Conservation (phyloP, 306 rosid genomes). For the Quercus engelmannii region DNA sequence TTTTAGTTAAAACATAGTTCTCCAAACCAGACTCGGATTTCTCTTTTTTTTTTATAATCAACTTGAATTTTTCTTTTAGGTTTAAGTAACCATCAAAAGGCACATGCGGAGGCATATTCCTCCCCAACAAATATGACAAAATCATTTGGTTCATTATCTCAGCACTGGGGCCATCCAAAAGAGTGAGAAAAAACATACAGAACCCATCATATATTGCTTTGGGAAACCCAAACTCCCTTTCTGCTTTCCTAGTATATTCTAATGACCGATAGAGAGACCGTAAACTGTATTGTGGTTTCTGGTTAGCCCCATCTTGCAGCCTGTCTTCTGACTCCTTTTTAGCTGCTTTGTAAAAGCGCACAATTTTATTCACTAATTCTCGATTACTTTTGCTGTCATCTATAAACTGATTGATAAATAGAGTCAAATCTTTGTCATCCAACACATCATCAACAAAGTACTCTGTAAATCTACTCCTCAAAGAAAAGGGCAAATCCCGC, state of each 20-base stretch:
- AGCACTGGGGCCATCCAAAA: conserved; percentile 75
- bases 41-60: no score
- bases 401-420: conserved; percentile 53
- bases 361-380: conserved; percentile 47
- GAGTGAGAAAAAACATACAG: conserved; percentile 75
- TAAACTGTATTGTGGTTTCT: conserved; percentile 89
- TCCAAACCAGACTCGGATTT: no score
- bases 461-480: conserved; percentile 91
- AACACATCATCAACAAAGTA: conserved; percentile 85
- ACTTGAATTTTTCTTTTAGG: no score
- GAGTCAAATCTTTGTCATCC: conserved; percentile 68
- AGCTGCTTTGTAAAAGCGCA: conserved; percentile 64
- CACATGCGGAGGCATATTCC: conserved; percentile 50
- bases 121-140: conserved; percentile 41
- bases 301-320: conserved; percentile 93
- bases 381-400: conserved; percentile 29
- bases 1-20: no score
- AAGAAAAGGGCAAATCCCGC: conserved; percentile 79
- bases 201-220: conserved; percentile 89
- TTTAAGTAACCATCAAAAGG: no score
- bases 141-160: conserved; percentile 60
- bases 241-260: conserved; percentile 72
- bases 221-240: conserved; percentile 47
- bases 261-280: conserved; percentile 92
- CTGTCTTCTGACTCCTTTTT: conserved; percentile 74